phyloP scores from a whole-genome alignment of 2,329 filamentous ascomycete species.

The Colletotrichum scovillei region DNA sequence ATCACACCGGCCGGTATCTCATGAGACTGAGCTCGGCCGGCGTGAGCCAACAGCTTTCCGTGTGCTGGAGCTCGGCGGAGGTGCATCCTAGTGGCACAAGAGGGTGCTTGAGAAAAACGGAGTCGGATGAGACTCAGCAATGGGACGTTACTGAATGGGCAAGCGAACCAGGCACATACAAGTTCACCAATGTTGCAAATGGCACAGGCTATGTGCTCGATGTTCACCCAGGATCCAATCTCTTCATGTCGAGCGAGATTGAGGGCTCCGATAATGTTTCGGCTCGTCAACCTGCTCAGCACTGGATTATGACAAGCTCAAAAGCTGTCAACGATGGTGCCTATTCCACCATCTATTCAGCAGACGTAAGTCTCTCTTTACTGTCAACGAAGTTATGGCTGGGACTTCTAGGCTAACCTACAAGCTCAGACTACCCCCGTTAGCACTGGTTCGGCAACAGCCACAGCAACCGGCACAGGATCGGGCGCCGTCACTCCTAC shows the following conservation, averaged over 20 bases:
- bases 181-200: constrained; percentile 46
- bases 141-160: constrained; percentile 48
- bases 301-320: constrained; percentile 48
- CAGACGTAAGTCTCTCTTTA: constrained; percentile 36
- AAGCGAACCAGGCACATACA: constrained; percentile 34
- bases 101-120: constrained; percentile 43
- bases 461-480: constrained; percentile 9
- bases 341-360: constrained; percentile 46
- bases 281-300: constrained; percentile 44
- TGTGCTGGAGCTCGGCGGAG: constrained; percentile 42
- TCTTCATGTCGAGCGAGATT: constrained; percentile 45
- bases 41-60: constrained; percentile 43
- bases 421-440: background rate
- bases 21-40: constrained; percentile 44
- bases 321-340: constrained; percentile 44
- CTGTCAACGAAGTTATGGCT: no score
- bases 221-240: constrained; percentile 44
- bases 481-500: background rate
- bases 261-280: constrained; percentile 33
- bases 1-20: constrained; percentile 44
- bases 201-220: constrained; percentile 47
- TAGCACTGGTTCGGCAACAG: constrained; percentile 17
- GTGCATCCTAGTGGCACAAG: constrained; percentile 41
- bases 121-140: constrained; percentile 43
- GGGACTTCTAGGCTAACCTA: background rate